Conservation (phyloP, 331 rosid species). For the Cydonia oblonga region DNA sequence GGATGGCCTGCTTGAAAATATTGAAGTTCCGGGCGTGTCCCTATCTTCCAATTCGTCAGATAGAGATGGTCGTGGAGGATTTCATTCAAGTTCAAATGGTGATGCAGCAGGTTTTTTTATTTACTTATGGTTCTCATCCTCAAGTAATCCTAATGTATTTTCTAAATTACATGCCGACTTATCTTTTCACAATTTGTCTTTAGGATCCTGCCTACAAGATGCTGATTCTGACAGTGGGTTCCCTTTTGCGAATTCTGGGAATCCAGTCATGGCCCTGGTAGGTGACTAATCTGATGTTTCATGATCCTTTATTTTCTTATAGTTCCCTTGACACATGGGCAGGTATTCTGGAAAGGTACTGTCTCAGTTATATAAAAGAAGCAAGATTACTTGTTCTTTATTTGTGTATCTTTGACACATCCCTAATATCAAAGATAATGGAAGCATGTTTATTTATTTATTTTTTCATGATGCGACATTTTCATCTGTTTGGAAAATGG, state of each 20-base stretch:
- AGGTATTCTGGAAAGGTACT: not conserved
- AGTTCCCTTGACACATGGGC: not conserved
- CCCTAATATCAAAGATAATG: not conserved
- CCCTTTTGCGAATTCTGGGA: constrained; percentile 91
- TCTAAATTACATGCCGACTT: constrained; percentile 19
- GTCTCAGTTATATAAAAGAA: not conserved
- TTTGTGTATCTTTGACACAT: not conserved
- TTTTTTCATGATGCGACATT: not conserved
- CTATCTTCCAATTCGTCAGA: constrained; percentile 32
- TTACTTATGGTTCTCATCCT: constrained; percentile 1
- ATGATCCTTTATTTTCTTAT: not conserved
- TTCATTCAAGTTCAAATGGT: constrained; percentile 45
- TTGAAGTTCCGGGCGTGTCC: constrained; percentile 65
- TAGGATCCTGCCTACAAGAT: constrained; percentile 51
- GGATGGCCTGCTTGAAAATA: constrained; percentile 80
- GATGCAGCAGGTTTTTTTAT: constrained; percentile 58
- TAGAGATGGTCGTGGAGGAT: constrained; percentile 41
- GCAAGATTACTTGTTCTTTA: not conserved
- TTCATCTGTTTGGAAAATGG: not conserved
- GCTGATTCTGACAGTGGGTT: constrained; percentile 51
- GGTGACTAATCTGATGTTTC: constrained; percentile 20
- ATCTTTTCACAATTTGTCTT: not conserved
- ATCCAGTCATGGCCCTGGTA: constrained; percentile 98
- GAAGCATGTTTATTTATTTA: not conserved
- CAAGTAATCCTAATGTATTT: constrained; percentile 7